These are phyloP conservation scores for Phaffomyces opuntiae DNA, from an alignment of 805 yeast species.

Conservation along the genomic window DNA sequence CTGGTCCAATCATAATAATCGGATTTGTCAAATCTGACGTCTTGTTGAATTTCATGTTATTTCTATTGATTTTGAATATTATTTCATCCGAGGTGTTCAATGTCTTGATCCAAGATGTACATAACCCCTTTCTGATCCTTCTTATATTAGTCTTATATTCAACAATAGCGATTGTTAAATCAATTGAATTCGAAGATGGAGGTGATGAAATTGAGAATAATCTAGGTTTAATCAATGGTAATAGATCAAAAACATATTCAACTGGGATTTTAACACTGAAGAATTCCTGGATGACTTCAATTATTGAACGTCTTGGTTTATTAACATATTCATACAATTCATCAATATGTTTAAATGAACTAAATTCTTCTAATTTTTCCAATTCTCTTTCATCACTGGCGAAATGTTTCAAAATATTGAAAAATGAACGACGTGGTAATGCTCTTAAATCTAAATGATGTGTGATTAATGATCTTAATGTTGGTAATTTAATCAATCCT, in stretches of 20 bases:
- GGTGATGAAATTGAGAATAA: conserved; percentile 77
- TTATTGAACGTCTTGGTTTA: conserved; percentile 80
- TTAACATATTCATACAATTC: conserved; percentile 88
- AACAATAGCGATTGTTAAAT: conserved; percentile 76
- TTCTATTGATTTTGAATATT: conserved; percentile 43
- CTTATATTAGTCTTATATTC: conserved; percentile 79
- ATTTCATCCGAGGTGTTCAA: conserved; percentile 43
- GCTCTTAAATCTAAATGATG: conserved; percentile 79
- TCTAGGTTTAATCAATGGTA: conserved; percentile 78
- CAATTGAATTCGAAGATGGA: conserved; percentile 38
- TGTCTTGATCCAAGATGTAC: conserved; percentile 66
- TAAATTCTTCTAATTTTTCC: conserved; percentile 71
- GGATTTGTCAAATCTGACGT: conserved; percentile 30
- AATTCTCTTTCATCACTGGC: conserved; percentile 66
- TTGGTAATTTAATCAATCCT: conserved; percentile 53
- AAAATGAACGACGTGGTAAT: conserved; percentile 81
- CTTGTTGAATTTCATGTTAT: conserved; percentile 31
- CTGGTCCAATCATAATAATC: conserved; percentile 76
- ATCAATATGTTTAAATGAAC: conserved; percentile 63
- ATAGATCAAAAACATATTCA: conserved; percentile 64
- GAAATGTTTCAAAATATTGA: conserved; percentile 67
- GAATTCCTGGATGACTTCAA: conserved; percentile 82
- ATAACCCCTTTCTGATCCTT: conserved; percentile 70
- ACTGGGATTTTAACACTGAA: conserved; percentile 69
- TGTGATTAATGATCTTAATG: conserved; percentile 64